These are phyloP conservation scores for Globisporangium viniferum DNA, from an alignment of 352 stramenopile genomes.

Conservation along the genomic window DNA sequence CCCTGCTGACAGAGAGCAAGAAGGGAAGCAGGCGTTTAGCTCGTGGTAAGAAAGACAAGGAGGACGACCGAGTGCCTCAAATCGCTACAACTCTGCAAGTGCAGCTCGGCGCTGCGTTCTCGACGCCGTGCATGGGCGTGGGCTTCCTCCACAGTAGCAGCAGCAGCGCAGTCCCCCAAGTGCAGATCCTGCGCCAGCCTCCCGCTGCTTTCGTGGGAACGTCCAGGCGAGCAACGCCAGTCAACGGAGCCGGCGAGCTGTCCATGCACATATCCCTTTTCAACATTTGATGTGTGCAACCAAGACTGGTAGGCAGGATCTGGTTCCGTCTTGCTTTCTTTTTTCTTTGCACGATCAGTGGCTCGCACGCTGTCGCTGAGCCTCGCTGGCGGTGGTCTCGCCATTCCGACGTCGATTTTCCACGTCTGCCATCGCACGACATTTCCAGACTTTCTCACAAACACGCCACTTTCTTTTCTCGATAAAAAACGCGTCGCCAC, in stretches of 20 bases:
- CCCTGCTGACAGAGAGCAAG: neutral
- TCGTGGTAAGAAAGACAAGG: neutral
- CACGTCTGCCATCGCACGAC: too few species aligned
- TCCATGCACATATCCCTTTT: slow-evolving; percentile 9
- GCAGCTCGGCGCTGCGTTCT: slow-evolving; percentile 57
- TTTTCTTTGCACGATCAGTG: too few species aligned
- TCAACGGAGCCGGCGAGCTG: neutral
- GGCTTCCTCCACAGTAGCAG: slow-evolving; percentile 36
- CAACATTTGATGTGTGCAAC: neutral
- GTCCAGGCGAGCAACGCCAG: neutral
- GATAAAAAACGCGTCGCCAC: too few species aligned
- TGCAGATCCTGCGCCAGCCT: slow-evolving; percentile 49
- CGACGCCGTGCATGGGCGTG: slow-evolving; percentile 66
- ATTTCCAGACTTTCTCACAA: too few species aligned
- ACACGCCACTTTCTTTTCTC: too few species aligned
- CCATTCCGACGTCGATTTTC: too few species aligned
- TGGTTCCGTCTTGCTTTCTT: too few species aligned
- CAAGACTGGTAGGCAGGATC: too few species aligned
- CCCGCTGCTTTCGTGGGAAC: neutral
- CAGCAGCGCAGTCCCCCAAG: slow-evolving; percentile 17
- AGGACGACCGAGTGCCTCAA: neutral
- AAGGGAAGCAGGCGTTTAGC: neutral
- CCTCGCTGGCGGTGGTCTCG: too few species aligned
- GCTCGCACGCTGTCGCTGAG: too few species aligned
- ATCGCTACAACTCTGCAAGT: slow-evolving; percentile 11